phyloP scores from a whole-genome alignment of 805 yeast species.

The Candida maltosa region DNA sequence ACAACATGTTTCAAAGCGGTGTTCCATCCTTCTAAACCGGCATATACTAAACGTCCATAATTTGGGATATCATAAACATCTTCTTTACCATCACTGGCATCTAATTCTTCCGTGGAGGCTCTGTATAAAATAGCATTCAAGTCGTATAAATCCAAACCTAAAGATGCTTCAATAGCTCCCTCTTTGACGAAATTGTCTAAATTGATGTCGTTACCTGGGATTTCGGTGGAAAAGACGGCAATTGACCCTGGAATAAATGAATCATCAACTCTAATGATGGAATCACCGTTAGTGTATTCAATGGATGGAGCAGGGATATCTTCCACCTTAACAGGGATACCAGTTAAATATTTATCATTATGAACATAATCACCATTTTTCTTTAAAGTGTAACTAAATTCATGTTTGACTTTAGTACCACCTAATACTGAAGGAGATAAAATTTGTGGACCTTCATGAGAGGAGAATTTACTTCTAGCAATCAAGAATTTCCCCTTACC shows the following conservation, averaged over 20 bases:
- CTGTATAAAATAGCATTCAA: constrained; percentile 72
- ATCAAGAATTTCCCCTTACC: constrained; percentile 88
- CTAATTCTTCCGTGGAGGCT: constrained; percentile 86
- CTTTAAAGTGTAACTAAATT: constrained; percentile 56
- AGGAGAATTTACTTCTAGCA: constrained; percentile 76
- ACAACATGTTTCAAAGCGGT: constrained; percentile 63
- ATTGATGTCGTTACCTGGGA: constrained; percentile 60
- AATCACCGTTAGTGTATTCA: constrained; percentile 40
- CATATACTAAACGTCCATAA: constrained; percentile 71
- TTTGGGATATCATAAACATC: constrained; percentile 78
- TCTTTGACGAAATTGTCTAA: constrained; percentile 65
- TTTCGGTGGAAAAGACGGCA: constrained; percentile 72
- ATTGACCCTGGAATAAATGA: constrained; percentile 87
- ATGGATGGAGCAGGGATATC: constrained; percentile 51
- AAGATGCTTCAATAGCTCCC: constrained; percentile 76
- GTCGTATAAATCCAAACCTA: constrained; percentile 58
- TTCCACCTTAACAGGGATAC: constrained; percentile 63
- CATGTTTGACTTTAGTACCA: constrained; percentile 57
- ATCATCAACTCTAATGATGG: constrained; percentile 57
- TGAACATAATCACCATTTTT: constrained; percentile 48
- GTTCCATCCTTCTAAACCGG: constrained; percentile 94
- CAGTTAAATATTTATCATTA: constrained; percentile 43
- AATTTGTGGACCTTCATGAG: constrained; percentile 44
- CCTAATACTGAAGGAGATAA: constrained; percentile 56
- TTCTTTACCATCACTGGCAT: constrained; percentile 63